Base-by-base conservation (phyloP, 371 early-diverging fungal species). In the Mortierella sp. region DNA sequence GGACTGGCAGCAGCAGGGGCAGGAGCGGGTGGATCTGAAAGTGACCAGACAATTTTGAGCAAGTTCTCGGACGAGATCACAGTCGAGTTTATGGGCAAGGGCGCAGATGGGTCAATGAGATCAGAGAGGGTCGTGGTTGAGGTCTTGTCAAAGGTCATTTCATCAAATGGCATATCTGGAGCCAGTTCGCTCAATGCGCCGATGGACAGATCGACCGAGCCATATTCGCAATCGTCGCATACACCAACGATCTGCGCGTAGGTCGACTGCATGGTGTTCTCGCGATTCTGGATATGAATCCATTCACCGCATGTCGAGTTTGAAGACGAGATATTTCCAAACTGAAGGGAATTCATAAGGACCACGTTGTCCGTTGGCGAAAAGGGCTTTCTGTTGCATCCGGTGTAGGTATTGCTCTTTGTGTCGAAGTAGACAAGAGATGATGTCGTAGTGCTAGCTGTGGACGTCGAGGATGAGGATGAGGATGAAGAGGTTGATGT, bases 261-360 rank as follows among this genome's bases (percentile, higher is more conserved):
- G 37, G 69, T 52, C 23, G 64, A 60, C 21, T 63, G 61, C 49
- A 43, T 42, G 2, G 69, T 68, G 54, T 75, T 75, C 42, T 68
- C 61, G 14, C 76, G 68, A 57, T 68, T 68, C 46, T 59, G 54
- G 57, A 75, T 37, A 28, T 54, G 51, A 57, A 75, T 64, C 76
- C 76, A 75, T 28, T 63, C 37, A 19, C 76, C 76, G 23, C 76
- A 75, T 26, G 76, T 75, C 26, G 76, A 61, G 65, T 76, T 76
- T 17, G 48, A 15, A 4, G 76, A 42, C 0, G 32, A 21, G 42
- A 63, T 19, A 23, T 66, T 42, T 39, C 70, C 76, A 42, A 76
- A 75, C 47, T 75, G 76, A 23, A 75, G 76, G 5, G 76, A 56
- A 49, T 75, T 75, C 65, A 76, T 64, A 30, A 76, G 51, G 8